Conservation (phyloP, 1,139 yeast species). For the Suhomyces chickasaworum region DNA sequence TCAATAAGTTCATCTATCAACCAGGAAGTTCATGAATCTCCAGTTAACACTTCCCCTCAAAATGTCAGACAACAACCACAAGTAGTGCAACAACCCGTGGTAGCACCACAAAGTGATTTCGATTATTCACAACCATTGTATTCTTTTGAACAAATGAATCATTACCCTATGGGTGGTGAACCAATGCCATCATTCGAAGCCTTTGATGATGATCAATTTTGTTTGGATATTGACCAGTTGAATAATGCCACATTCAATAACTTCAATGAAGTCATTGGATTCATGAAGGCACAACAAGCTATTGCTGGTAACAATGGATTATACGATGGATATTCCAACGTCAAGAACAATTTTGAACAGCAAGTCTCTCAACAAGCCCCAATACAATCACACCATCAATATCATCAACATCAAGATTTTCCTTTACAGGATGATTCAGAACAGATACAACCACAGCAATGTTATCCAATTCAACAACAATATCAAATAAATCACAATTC, state of each 20-base stretch:
- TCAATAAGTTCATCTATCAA: conserved; percentile 15
- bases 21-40: conserved; percentile 8
- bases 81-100: conserved; percentile 4
- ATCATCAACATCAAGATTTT: conserved; percentile 2
- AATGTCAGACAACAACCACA: conserved; percentile 1
- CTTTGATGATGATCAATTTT: conserved; percentile 50
- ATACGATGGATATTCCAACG: not conserved
- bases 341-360: conserved; percentile 10
- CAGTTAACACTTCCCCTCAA: conserved; percentile 2
- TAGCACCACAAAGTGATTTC: not conserved
- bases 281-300: conserved; percentile 18
- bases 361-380: conserved; percentile 16
- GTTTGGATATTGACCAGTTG: conserved; percentile 50
- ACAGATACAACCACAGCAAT: conserved; percentile 10
- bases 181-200: conserved; percentile 17
- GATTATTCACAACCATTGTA: conserved; percentile 7
- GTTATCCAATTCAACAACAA: conserved; percentile 11
- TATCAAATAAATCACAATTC: conserved; percentile 7
- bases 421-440: conserved; percentile 7
- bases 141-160: conserved; percentile 9
- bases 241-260: conserved; percentile 26
- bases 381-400: conserved; percentile 3
- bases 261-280: conserved; percentile 24
- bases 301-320: conserved; percentile 8
- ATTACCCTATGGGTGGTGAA: conserved; percentile 8